phyloP scores from a whole-genome alignment of 352 stramenopile species.

The Phytophthora citricola region DNA sequence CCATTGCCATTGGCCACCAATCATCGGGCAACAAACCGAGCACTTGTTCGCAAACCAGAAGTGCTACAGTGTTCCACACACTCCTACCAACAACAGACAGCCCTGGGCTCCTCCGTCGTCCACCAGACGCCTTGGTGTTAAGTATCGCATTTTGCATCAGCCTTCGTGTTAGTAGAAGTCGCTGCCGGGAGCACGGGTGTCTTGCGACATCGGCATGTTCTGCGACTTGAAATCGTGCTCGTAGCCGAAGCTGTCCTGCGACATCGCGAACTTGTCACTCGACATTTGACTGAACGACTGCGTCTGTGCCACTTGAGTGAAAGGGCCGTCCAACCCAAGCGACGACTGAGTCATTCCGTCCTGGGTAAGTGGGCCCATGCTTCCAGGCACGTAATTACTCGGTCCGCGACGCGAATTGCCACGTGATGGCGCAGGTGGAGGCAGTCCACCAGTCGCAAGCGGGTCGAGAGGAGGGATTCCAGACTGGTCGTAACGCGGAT shows the following conservation, averaged over 20 bases:
- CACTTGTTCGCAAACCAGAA: neutral
- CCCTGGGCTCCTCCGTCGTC: too few species aligned
- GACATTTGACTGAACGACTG: slow-evolving; percentile 90
- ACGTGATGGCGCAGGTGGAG: slow-evolving; percentile 47
- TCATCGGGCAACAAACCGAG: neutral
- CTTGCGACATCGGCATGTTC: slow-evolving; percentile 85
- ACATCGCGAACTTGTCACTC: slow-evolving; percentile 84
- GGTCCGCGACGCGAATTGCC: slow-evolving; percentile 35
- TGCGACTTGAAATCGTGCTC: slow-evolving; percentile 88
- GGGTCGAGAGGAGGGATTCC: slow-evolving; percentile 28
- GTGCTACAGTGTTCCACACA: neutral
- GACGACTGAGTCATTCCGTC: slow-evolving; percentile 74
- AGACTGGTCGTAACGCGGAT: slow-evolving; percentile 79
- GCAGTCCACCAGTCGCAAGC: slow-evolving; percentile 35
- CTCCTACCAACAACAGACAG: neutral
- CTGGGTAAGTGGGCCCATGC: slow-evolving; percentile 77
- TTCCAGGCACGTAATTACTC: slow-evolving; percentile 41
- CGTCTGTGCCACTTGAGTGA: slow-evolving; percentile 82
- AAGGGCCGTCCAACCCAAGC: slow-evolving; percentile 69
- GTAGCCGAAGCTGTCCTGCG: slow-evolving; percentile 81
- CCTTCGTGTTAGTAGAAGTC: slow-evolving; percentile 72
- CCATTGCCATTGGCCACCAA: neutral
- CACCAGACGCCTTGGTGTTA: too few species aligned
- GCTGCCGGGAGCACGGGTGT: slow-evolving; percentile 50
- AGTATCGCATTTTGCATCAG: neutral